Conservation (phyloP, 2,329 filamentous ascomycete genomes). For the Beauveria pseudobassiana region DNA sequence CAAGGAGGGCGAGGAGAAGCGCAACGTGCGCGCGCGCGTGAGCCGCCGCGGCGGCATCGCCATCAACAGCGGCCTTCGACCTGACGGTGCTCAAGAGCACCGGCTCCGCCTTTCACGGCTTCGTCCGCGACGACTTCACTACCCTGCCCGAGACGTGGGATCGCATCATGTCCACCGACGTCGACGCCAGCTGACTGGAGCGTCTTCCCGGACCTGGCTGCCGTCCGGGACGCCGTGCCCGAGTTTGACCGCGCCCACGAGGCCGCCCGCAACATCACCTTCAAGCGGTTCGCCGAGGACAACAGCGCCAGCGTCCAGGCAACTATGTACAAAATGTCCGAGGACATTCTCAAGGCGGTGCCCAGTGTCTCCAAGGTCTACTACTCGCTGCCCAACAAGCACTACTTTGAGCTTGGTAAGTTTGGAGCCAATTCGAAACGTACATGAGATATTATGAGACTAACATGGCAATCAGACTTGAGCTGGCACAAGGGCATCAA, state of each 20-base stretch:
- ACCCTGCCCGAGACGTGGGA: slow-evolving; percentile 88
- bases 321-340: slow-evolving; percentile 99
- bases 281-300: slow-evolving; percentile 85
- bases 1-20: slow-evolving; percentile 81
- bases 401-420: slow-evolving; percentile 93
- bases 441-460: background rate
- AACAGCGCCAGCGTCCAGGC: slow-evolving; percentile 88
- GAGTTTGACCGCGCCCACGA: slow-evolving; percentile 76
- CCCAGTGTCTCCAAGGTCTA: slow-evolving; percentile 65
- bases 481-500: slow-evolving; percentile 94
- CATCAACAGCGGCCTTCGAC: slow-evolving; percentile 69
- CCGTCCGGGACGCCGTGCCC: slow-evolving; percentile 55
- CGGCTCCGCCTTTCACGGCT: slow-evolving; percentile 91
- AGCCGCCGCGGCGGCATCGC: slow-evolving; percentile 62
- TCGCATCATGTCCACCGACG: slow-evolving; percentile 88
- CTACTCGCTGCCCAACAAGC: slow-evolving; percentile 92
- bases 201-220: slow-evolving; percentile 55
- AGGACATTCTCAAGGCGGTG: slow-evolving; percentile 70
- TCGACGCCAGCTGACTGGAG: slow-evolving; percentile 84
- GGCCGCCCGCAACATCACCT: slow-evolving; percentile 73
- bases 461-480: slow-evolving; percentile 53
- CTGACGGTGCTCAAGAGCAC: slow-evolving; percentile 93
- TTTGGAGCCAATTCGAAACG: slow-evolving; percentile 13
- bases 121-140: slow-evolving; percentile 88
- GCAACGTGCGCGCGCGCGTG: slow-evolving; percentile 69